Base-by-base conservation (phyloP, 108 stramenopile genomes). In the Schizochytrium sp. region DNA sequence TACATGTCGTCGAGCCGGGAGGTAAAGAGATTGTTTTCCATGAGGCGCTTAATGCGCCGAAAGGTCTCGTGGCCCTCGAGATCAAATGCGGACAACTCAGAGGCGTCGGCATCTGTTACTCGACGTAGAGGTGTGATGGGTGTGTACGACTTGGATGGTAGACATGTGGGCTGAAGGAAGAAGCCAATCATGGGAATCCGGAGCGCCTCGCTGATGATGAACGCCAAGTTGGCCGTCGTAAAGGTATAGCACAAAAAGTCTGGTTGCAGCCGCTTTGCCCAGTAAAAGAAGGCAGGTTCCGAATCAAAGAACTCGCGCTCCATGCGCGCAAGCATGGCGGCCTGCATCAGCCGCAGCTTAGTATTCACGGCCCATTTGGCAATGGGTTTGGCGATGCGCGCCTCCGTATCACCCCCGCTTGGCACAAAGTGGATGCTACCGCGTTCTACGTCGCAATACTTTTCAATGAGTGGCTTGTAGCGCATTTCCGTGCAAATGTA, bases 261-360 rank as follows among this genome's bases (percentile, higher is more conserved):
- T 0, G 76, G 76, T 34, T 83, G 12, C 12, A 83, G 76, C 10
- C n/a, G 45, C 45, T 53, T 12, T 12, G 76, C 76, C 76, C 76
- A 83, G 28, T 83, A 83, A 4, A 83, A 83, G 4, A 83, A 83
- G 48, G 76, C 76, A 53, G 76, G 76, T 23, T 83, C 76, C 18
- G 76, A 83, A 34, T 83, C 76, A 23, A 83, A 83, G n/a, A 53
- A 83, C 76, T 83, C 76, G 6, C 76, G 45, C 51, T 83, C 76
- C n/a, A 53, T 53, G 12, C 76, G 76, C 8, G 19, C 51, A 23
- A 83, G 51, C 76, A 83, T 83, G 18, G 76, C 76, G 45, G 76
- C 76, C n/a, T 83, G 76, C 76, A 83, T 83, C 6, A 83, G 76
- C 25, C 76, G 76, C 76, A 83, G 19, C 51, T 83, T 83, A 4